Evolutionary conservation across 257 asterid species (phyloP), one percentile per base, ranked within the genome.

Genomic region (Dorcoceras hygrometricum): DNA sequence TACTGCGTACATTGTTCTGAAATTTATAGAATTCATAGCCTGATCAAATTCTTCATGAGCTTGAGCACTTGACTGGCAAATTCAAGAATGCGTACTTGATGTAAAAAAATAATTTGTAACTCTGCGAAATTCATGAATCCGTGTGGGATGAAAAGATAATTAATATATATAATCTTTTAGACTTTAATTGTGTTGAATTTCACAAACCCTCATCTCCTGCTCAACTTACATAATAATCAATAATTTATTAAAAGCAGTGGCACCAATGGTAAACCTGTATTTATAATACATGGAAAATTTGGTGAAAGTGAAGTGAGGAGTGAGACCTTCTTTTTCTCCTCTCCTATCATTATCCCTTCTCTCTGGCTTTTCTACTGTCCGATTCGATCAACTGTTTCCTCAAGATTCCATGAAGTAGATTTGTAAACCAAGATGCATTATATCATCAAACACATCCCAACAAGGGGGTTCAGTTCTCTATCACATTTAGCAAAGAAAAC

Each of bases 281-380:
- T 56, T 65, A 55, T 66, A 66, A 39, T 66, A 51, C 11, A 68
- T 57, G 57, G 57, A 70, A 81, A 67, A 70, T 64, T 63, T 50
- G 75, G 71, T 81, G 86, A 81, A 73, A 78, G 82, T 77, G 81
- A 81, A 75, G 73, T 76, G 71, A 66, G 76, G 64, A 39, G 29
- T 34, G 74, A 63, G 79, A 78, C 81, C 83, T 68, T 71, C 54
- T 70, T 32, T n/a, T 59, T 69, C 64, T 67, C 61, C 59, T 67
- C 73, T 70, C 75, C 83, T 78, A 66, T 81, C 78, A 61, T 70
- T 79, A 69, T 79, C 84, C 62, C 71, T 72, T 46, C 54, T 46
- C 54, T 46, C 54, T 16, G 2, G 54, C 63, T 64, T 72, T 56
- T 62, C 64, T 66, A 63, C 65, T 65, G 70, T 76, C 66, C 68